Base-by-base conservation (phyloP, 768 basidiomycete species). In the Pulveroboletus ravenelii region DNA sequence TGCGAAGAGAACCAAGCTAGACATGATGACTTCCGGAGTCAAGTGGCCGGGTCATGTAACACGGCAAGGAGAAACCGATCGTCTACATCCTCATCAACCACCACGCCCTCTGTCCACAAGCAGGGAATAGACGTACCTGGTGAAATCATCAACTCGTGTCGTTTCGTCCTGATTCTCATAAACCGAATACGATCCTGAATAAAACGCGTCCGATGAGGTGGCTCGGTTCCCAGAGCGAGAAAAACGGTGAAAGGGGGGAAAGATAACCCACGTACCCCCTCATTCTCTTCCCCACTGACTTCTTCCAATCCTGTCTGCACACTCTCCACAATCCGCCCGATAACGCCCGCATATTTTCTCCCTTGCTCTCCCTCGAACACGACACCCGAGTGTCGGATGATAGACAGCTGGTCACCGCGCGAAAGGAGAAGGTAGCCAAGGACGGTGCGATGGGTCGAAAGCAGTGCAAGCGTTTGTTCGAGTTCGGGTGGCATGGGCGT, bases 91-190 rank as follows among this genome's bases (percentile, higher is more conserved):
- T 27, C 25, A 2, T 27, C 40, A 52, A 38, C 9, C 7, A n/a
- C 6, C 34, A 4, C 15, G 5, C 32, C 17, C 38, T 39, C 14
- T 10, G 38, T 30, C 20, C 38, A 38, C 8, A 10, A 37, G n/a
- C 27, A 20, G n/a, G 13, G 32, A 20, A 31, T 20, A 39, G 44
- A 71, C 85, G 27, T 47, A 91, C 93, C 89, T 50, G 93, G 93
- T 3, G 93, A 90, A 53, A 96, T 93, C 86, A 96, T 89, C 50
- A 96, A 74, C 63, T 95, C 93, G 66, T 96, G 93, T 45, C 87
- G 78, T 64, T 82, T 89, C 51, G 93, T 95, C 43, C 93, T 80
- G 70, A 95, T 92, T 51, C 93, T 74, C 80, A 96, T 83, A 61
- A 95, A 90, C 52, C 82, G 80, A 40, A 95, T 76, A 23, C 90